These are phyloP conservation scores for Xylona heveae DNA, from an alignment of 495 filamentous ascomycete genomes.

Conservation along the genomic window DNA sequence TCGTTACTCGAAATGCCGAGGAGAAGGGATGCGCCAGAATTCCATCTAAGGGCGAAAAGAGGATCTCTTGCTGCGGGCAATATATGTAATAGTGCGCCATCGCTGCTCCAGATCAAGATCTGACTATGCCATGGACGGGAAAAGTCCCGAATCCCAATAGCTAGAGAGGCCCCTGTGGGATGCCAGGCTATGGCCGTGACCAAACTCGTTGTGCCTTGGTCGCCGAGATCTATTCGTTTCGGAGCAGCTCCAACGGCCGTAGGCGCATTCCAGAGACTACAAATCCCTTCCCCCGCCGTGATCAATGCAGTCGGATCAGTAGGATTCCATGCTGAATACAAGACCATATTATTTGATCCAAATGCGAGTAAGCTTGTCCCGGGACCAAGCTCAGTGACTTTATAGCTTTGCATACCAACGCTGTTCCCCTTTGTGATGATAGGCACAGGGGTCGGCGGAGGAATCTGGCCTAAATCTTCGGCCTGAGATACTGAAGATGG, in stretches of 20 bases:
- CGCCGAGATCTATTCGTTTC: conserved; percentile 18
- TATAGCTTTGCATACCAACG: conserved; percentile 53
- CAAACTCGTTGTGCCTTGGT: conserved; percentile 14
- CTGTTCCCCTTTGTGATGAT: conserved; percentile 42
- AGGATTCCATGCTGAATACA: conserved; percentile 59
- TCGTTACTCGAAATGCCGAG: conserved; percentile 23
- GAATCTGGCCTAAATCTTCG: conserved; percentile 22
- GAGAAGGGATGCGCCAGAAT: conserved; percentile 17
- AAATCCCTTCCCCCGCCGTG: conserved; percentile 57
- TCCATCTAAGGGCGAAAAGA: conserved; percentile 18
- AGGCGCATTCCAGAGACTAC: conserved; percentile 56
- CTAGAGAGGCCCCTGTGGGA: conserved; percentile 38
- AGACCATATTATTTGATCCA: conserved; percentile 26
- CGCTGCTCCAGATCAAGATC: not conserved
- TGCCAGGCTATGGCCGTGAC: conserved; percentile 55
- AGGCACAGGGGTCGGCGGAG: conserved; percentile 24
- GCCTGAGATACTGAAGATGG: conserved; percentile 12
- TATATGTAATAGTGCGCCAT: not conserved
- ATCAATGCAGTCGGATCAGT: conserved; percentile 51
- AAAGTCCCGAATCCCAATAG: conserved; percentile 27
- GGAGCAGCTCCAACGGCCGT: conserved; percentile 21
- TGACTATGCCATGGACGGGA: not conserved
- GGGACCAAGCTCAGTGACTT: conserved; percentile 34
- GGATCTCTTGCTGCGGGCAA: not conserved
- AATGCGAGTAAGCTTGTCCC: conserved; percentile 36